Evolutionary conservation across 169 alveolate species (phyloP).

Genomic region (Plasmodium chabaudi): DNA sequence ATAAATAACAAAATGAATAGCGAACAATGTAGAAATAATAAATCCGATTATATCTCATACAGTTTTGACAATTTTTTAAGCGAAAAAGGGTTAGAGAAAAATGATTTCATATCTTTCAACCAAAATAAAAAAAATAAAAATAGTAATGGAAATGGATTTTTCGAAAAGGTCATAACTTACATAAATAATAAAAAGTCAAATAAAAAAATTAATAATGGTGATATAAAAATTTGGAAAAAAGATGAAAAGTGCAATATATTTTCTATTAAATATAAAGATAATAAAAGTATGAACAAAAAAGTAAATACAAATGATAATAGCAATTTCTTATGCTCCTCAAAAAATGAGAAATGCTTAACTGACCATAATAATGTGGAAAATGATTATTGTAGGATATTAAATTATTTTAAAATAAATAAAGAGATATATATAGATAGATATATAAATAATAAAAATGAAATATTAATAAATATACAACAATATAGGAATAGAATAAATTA

Average conservation of each 20-base stretch:
- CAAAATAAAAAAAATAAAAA: slow-evolving; percentile 1
- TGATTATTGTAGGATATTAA: slow-evolving; percentile 5
- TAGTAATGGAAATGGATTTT: slow-evolving; percentile 13
- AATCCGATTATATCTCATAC: not conserved
- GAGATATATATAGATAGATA: slow-evolving; percentile 49
- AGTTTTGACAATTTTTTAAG: slow-evolving; percentile 40
- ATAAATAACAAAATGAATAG: too few species aligned
- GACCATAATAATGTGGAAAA: slow-evolving; percentile 4
- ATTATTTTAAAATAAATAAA: slow-evolving; percentile 40
- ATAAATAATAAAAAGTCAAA: slow-evolving; percentile 4
- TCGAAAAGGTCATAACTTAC: slow-evolving; percentile 17
- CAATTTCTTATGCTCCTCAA: not conserved
- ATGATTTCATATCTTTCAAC: slow-evolving; percentile 55
- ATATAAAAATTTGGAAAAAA: not conserved
- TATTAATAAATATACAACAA: slow-evolving; percentile 9
- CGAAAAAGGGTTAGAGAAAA: slow-evolving; percentile 35
- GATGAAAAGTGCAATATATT: not conserved
- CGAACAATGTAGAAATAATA: not conserved
- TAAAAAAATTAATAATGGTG: not conserved
- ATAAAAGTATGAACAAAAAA: not conserved
- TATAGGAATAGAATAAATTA: slow-evolving; percentile 29
- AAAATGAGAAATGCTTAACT: not conserved
- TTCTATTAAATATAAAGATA: not conserved
- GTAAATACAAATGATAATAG: not conserved
- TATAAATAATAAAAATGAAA: slow-evolving; percentile 27